A percentile compares a stretch with the other conserved stretches of the same genome.
Evolutionary conservation across 345 rosid genomes (phyloP).

Genomic region (Theobroma cacao): DNA sequence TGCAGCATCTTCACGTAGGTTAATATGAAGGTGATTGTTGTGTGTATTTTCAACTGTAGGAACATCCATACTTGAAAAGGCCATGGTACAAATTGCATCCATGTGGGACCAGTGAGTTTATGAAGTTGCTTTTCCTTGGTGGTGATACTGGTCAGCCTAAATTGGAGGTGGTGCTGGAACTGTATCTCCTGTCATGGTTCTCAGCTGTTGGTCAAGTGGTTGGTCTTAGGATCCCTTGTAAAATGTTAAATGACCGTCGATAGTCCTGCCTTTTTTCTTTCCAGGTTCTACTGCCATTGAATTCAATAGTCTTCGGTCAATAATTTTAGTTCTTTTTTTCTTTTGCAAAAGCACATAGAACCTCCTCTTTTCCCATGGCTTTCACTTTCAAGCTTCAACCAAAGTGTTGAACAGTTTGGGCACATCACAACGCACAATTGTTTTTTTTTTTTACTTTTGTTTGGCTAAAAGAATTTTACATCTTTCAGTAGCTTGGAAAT

Average conservation of each 20-base stretch:
- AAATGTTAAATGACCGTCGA: constrained; percentile 30
- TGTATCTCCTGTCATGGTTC: constrained; percentile 74
- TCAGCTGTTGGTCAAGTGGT: constrained; percentile 82
- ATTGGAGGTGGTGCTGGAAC: constrained; percentile 29
- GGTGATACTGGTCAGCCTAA: constrained; percentile 24
- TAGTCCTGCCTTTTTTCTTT: not conserved
- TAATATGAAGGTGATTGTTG: not conserved
- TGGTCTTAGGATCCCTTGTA: constrained; percentile 55
- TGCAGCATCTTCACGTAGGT: not conserved
- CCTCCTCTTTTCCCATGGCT: not conserved
- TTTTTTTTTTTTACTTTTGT: too few relatives aligned
- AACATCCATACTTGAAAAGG: constrained; percentile 80
- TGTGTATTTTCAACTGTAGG: constrained; percentile 38
- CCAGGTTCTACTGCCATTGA: not conserved
- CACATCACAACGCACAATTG: too few relatives aligned
- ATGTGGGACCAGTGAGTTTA: constrained; percentile 83
- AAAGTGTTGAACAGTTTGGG: not conserved
- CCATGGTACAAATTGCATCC: constrained; percentile 98
- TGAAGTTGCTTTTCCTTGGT: constrained; percentile 65
- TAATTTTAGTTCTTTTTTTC: not conserved
- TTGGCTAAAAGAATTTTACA: not conserved
- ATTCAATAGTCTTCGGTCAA: not conserved
- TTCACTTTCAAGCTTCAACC: not conserved
- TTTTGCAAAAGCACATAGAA: not conserved
- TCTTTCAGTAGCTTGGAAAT: not conserved